Evolutionary conservation across 805 yeast species (phyloP), one percentile per base, ranked within the genome.

Genomic region (Scheffersomyces spartinae): DNA sequence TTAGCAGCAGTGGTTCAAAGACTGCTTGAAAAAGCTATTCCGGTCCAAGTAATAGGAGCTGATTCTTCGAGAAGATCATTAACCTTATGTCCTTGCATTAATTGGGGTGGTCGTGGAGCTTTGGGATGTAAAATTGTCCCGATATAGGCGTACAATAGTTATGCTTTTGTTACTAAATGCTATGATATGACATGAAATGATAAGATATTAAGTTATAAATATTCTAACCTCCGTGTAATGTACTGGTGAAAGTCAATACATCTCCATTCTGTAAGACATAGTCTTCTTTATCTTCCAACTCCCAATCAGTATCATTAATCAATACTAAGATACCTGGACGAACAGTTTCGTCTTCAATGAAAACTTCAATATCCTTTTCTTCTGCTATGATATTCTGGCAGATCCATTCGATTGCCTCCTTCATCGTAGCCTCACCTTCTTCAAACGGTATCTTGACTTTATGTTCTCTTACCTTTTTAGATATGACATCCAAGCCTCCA

Each of bases 291-390:
- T 84, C 97, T 47, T 85, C 94, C 9, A 88, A 53, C 43, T 88
- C 98, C 97, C 97, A 88, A 54, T 88, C 98, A 0, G 94, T 74
- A 46, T 88, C 97, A 44, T 88, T 88, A 34, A 88, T 79, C 29
- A 88, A 63, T 7, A 91, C 95, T 33, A 88, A 58, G 24, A 88
- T 83, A 2, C 98, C 98, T 0, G 97, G 95, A 26, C 97, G 71
- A 9, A 84, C 74, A 2, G 76, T 68, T 7, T 62, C 94, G 38
- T 82, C 86, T 40, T 82, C 91, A 5, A 86, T 61, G 42, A 88
- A 85, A 8, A 85, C 78, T 3, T 72, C 77, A 15, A 66, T 55
- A 42, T 79, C 85, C 31, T 69, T 71, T 17, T 70, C 60, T 33
- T 78, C 72, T 15, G 61, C 58, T 17, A 80, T 66, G 48, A 80